These are phyloP conservation scores for Plenodomus tracheiphilus DNA, from an alignment of 2,329 filamentous ascomycete genomes.

Conservation along the genomic window DNA sequence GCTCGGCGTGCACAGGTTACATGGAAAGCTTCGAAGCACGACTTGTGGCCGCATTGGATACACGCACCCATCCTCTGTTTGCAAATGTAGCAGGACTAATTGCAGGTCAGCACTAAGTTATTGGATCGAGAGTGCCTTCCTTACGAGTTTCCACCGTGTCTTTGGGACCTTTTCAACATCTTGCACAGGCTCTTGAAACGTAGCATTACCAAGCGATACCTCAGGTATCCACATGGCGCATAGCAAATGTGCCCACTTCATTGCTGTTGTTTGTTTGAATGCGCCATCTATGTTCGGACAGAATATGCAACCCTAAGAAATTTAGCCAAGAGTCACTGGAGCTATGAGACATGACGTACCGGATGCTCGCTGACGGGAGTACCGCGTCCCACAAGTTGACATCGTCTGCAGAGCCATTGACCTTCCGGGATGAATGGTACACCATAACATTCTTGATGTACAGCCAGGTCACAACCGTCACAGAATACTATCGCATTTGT, in stretches of 20 bases:
- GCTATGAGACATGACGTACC: slow-evolving; percentile 20
- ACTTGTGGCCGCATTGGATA: slow-evolving; percentile 97
- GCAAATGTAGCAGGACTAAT: slow-evolving; percentile 89
- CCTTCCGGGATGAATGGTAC: slow-evolving; percentile 98
- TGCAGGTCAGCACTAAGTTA: slow-evolving; percentile 14
- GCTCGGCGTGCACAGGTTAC: slow-evolving; percentile 92
- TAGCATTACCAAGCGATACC: slow-evolving; percentile 91
- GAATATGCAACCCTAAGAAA: slow-evolving; percentile 73
- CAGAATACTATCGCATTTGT: slow-evolving; percentile 99
- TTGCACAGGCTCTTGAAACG: slow-evolving; percentile 97
- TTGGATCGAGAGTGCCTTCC: slow-evolving; percentile 4
- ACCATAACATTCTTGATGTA: slow-evolving; percentile 98
- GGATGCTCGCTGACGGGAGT: slow-evolving; percentile 67
- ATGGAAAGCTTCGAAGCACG: slow-evolving; percentile 95
- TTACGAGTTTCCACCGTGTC: slow-evolving; percentile 80
- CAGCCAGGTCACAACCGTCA: slow-evolving; percentile 94
- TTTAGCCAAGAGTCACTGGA: slow-evolving; percentile 19
- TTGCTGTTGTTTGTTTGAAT: slow-evolving; percentile 96
- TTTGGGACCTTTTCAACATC: slow-evolving; percentile 97
- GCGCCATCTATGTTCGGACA: slow-evolving; percentile 97
- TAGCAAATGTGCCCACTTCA: slow-evolving; percentile 94
- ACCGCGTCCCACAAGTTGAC: slow-evolving; percentile 89
- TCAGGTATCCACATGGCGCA: slow-evolving; percentile 99
- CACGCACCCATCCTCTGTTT: slow-evolving; percentile 97
- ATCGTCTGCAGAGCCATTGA: slow-evolving; percentile 97